Percentiles rank a stretch among this genome's conserved stretches.
These are phyloP conservation scores for Pouteria glomerata DNA, from an alignment of 148 eudicot genomes.

Conservation along the genomic window DNA sequence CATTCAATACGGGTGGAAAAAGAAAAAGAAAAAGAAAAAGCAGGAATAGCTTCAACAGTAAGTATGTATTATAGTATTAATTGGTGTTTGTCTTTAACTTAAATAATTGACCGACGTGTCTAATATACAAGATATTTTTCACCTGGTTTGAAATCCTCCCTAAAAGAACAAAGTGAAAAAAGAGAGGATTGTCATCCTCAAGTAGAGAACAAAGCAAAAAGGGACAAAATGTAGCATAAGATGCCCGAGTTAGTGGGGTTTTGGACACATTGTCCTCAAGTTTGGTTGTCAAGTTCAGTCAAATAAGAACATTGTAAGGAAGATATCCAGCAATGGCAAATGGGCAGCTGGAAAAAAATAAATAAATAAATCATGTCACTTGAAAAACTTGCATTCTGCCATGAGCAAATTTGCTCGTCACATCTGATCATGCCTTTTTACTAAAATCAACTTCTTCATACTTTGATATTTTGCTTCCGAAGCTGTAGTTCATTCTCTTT, in stretches of 20 bases:
- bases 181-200: constrained; percentile 13
- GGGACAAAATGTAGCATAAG: constrained; percentile 17
- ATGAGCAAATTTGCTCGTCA: constrained; percentile 5
- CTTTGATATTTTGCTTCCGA: not conserved
- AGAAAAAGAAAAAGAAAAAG: not conserved
- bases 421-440: not conserved
- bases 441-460: not conserved
- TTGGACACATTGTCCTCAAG: not conserved
- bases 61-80: no score
- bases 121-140: not conserved
- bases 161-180: constrained; percentile 13
- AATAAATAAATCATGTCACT: not conserved
- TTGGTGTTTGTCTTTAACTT: no score
- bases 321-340: not conserved
- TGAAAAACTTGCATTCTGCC: not conserved
- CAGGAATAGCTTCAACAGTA: not conserved
- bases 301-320: not conserved
- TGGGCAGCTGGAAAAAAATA: not conserved
- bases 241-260: constrained; percentile 22
- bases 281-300: constrained; percentile 5
- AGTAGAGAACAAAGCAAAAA: constrained; percentile 22
- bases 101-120: not conserved
- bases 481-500: no score
- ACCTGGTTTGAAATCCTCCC: constrained; percentile 7
- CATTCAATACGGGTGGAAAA: not conserved